A percentile compares a stretch with the other conserved stretches of the same genome.
Evolutionary conservation across 768 basidiomycete species (phyloP).

Genomic region (Mycena sanguinolenta): DNA sequence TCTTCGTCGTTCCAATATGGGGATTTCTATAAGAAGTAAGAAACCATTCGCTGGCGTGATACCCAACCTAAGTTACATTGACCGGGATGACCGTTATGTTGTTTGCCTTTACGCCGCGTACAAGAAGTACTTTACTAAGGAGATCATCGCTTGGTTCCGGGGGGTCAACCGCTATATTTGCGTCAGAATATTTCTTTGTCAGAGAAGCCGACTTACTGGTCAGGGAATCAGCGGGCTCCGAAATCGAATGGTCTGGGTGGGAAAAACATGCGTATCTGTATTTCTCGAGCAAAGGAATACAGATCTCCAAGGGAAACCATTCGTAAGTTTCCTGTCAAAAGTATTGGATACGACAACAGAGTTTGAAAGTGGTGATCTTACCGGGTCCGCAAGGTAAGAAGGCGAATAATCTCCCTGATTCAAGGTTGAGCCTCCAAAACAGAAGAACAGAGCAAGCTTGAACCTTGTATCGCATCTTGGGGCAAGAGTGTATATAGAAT

Average conservation of each 20-base stretch:
- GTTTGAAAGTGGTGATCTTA: conserved; percentile 47
- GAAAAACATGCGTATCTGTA: conserved; percentile 81
- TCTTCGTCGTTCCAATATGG: conserved; percentile 46
- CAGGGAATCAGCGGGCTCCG: conserved; percentile 42
- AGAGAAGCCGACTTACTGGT: conserved; percentile 17
- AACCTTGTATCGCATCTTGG: conserved; percentile 95
- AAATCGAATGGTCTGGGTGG: conserved; percentile 67
- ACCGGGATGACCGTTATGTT: conserved; percentile 26
- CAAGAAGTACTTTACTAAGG: conserved; percentile 29
- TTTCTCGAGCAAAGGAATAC: conserved; percentile 71
- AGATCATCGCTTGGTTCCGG: conserved; percentile 7
- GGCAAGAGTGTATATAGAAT: conserved; percentile 92
- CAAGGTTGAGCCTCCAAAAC: not conserved
- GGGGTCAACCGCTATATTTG: conserved; percentile 5
- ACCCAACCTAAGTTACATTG: conserved; percentile 26
- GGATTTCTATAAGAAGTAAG: conserved; percentile 30
- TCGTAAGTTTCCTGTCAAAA: conserved; percentile 75
- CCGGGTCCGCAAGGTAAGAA: conserved; percentile 90
- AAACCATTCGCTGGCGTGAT: not conserved
- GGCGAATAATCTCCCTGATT: conserved; percentile 82
- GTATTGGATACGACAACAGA: not conserved
- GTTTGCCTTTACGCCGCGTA: conserved; percentile 37
- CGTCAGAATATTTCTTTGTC: not conserved
- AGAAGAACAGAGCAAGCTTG: not conserved
- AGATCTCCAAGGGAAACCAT: conserved; percentile 79